Conservation (phyloP, 768 basidiomycete genomes). For the Xerocomellus amylosporus region DNA sequence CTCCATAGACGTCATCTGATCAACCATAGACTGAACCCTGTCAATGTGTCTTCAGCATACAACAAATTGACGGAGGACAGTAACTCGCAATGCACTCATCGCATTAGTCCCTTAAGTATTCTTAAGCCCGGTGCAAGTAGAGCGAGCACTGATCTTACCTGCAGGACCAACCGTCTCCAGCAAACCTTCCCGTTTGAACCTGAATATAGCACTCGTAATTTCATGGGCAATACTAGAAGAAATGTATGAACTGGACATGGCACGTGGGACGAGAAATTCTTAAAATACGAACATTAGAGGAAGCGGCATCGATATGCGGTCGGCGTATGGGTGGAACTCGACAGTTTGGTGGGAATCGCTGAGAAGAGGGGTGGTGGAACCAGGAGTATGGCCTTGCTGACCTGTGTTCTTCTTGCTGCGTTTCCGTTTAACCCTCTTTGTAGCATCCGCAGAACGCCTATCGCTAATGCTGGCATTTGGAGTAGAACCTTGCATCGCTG, state of each 20-base stretch:
- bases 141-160: slow-evolving; percentile 39
- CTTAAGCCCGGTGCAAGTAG: neutral
- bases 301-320: slow-evolving; percentile 68
- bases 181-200: slow-evolving; percentile 75
- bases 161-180: slow-evolving; percentile 90
- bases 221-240: slow-evolving; percentile 74
- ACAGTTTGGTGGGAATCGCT: slow-evolving; percentile 51
- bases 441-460: slow-evolving; percentile 43
- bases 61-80: neutral
- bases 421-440: slow-evolving; percentile 68
- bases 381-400: slow-evolving; percentile 16
- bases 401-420: slow-evolving; percentile 58
- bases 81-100: slow-evolving; percentile 60
- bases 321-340: slow-evolving; percentile 57
- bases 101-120: slow-evolving; percentile 62
- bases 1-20: slow-evolving; percentile 85
- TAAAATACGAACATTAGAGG: slow-evolving; percentile 64
- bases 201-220: slow-evolving; percentile 63
- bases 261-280: neutral
- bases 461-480: slow-evolving; percentile 24
- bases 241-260: neutral
- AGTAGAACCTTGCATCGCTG: slow-evolving; percentile 37
- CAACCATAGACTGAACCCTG: slow-evolving; percentile 78
- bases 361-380: slow-evolving; percentile 62
- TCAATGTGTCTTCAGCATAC: slow-evolving; percentile 6